Evolutionary conservation across 2,329 filamentous ascomycete species (phyloP).

Genomic region (Boeremia lycopersici): DNA sequence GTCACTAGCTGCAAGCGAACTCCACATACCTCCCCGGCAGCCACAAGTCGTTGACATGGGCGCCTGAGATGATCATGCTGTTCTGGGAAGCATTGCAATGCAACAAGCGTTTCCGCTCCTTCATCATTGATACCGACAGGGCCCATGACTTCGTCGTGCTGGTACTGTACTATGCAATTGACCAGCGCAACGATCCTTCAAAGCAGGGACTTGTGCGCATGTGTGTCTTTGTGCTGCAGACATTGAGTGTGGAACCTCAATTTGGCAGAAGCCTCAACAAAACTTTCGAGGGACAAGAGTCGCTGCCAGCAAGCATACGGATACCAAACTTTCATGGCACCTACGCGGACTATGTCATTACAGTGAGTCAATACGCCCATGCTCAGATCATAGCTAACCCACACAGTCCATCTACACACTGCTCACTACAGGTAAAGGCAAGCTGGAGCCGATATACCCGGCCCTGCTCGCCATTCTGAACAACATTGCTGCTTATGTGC

Average conservation of each 20-base stretch:
- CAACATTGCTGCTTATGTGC: conserved; percentile 85
- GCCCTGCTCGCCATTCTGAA: conserved; percentile 90
- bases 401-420: conserved; percentile 83
- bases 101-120: conserved; percentile 95
- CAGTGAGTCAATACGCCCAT: conserved; percentile 59
- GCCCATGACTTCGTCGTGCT: conserved; percentile 92
- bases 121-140: conserved; percentile 93
- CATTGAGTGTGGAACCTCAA: conserved; percentile 87
- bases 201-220: conserved; percentile 94
- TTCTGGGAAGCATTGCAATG: conserved; percentile 98
- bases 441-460: conserved; percentile 88
- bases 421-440: conserved; percentile 89
- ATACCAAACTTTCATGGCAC: conserved; percentile 85
- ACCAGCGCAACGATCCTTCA: conserved; percentile 82
- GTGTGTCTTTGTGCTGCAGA: conserved; percentile 97
- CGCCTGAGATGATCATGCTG: conserved; percentile 93
- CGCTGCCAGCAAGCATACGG: conserved; percentile 78
- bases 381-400: conserved; percentile 29
- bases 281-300: conserved; percentile 85
- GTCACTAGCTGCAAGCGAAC: conserved; percentile 73
- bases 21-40: conserved; percentile 86
- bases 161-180: conserved; percentile 89
- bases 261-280: conserved; percentile 92
- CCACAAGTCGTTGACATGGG: conserved; percentile 80
- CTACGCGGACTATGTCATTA: conserved; percentile 93